phyloP scores from a whole-genome alignment of 768 basidiomycete genomes.

The Lyophyllum semitale region DNA sequence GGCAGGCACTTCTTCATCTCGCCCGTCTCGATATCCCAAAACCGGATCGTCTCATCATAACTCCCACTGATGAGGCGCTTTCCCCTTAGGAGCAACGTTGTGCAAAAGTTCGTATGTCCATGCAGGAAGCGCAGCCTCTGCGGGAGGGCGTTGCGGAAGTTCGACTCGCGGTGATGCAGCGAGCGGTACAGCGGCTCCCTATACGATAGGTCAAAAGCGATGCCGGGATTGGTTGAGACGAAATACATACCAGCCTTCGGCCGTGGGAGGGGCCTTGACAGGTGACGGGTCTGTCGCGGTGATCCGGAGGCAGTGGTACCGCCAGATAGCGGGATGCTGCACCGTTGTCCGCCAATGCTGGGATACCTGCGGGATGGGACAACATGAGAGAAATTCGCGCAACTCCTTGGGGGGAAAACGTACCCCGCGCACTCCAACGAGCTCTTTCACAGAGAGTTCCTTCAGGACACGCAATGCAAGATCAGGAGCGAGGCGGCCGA shows the following conservation, averaged over 20 bases:
- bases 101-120: constrained; percentile 88
- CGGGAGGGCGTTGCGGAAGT: constrained; percentile 75
- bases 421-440: constrained; percentile 62
- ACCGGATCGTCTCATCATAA: constrained; percentile 89
- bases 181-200: constrained; percentile 72
- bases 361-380: constrained; percentile 42
- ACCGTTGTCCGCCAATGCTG: constrained; percentile 46
- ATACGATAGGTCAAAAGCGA: neutral
- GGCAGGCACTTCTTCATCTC: constrained; percentile 72
- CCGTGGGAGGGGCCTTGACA: constrained; percentile 58
- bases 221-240: neutral
- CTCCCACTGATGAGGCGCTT: constrained; percentile 86
- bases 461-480: constrained; percentile 66
- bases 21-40: constrained; percentile 80
- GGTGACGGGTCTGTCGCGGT: constrained; percentile 74
- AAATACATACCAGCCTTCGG: constrained; percentile 69
- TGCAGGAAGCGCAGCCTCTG: constrained; percentile 77
- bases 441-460: constrained; percentile 53
- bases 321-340: constrained; percentile 75
- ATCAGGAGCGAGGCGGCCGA: constrained; percentile 69
- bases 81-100: constrained; percentile 74
- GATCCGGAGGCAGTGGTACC: constrained; percentile 71
- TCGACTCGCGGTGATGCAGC: constrained; percentile 83
- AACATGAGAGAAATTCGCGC: neutral
- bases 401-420: too few relatives aligned